Percentiles rank a stretch among this genome's conserved stretches.
Evolutionary conservation across 306 rosid genomes (phyloP).

Genomic region (Casuarina glauca): DNA sequence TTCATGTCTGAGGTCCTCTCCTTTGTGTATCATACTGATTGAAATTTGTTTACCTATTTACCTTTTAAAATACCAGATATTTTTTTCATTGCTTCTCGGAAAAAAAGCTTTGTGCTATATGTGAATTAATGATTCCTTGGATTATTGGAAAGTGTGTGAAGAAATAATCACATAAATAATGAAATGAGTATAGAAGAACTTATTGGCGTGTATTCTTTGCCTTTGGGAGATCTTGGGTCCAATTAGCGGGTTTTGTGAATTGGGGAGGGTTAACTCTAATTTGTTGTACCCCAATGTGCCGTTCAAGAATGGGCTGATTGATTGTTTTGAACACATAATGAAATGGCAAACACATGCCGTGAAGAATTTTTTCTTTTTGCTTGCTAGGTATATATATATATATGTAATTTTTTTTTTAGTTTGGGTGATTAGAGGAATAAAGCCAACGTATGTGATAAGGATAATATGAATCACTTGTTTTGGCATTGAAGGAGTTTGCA

Average conservation of each 20-base stretch:
- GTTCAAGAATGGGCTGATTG: neutral
- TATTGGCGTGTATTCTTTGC: neutral
- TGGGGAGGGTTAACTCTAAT: neutral
- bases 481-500: neutral
- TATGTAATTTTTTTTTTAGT: neutral
- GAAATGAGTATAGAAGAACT: neutral
- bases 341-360: too few species aligned
- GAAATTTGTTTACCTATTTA: too few species aligned
- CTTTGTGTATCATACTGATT: neutral
- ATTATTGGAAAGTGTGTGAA: neutral
- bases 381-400: neutral
- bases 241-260: neutral
- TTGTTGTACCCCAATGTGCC: neutral
- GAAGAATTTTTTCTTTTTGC: neutral
- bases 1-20: slow-evolving; percentile 10
- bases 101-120: neutral
- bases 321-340: neutral
- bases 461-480: too few species aligned
- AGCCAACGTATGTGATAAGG: neutral
- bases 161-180: neutral
- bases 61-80: neutral
- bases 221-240: neutral
- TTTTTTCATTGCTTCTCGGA: neutral
- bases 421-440: neutral
- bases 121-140: neutral